Evolutionary conservation across 1,139 yeast genomes (phyloP).

Genomic region (Groenewaldozyma sp.): DNA sequence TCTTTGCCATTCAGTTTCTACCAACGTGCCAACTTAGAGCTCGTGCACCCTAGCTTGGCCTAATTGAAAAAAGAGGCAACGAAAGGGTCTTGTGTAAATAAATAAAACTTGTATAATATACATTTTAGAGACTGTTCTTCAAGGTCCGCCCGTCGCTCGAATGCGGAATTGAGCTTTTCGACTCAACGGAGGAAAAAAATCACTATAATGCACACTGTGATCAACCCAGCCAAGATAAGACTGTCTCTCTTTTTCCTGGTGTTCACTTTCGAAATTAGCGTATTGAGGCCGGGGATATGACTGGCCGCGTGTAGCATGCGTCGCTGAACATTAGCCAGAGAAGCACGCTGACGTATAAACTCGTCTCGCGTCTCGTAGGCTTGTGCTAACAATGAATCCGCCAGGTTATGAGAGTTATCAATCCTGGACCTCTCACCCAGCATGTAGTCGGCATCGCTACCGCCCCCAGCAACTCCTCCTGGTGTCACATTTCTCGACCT

Average conservation of each 20-base stretch:
- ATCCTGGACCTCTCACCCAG: slow-evolving; percentile 68
- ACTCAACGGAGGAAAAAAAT: slow-evolving; percentile 45
- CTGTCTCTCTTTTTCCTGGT: slow-evolving; percentile 86
- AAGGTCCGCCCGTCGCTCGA: no score
- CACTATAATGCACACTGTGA: slow-evolving; percentile 62
- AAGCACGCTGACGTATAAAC: slow-evolving; percentile 58
- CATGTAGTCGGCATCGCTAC: slow-evolving; percentile 54
- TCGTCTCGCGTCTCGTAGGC: slow-evolving; percentile 90
- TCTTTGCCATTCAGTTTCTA: slow-evolving; percentile 25
- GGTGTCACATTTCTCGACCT: slow-evolving; percentile 34
- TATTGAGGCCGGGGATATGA: slow-evolving; percentile 74
- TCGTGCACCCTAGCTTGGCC: slow-evolving; percentile 1
- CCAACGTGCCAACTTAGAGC: not conserved
- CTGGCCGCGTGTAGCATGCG: slow-evolving; percentile 53
- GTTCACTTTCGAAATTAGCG: slow-evolving; percentile 68
- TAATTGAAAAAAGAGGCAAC: no score
- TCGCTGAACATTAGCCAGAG: slow-evolving; percentile 55
- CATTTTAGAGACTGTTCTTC: no score
- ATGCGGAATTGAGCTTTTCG: no score
- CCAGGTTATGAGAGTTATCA: slow-evolving; percentile 62
- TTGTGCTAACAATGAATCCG: slow-evolving; percentile 70
- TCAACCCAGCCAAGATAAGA: slow-evolving; percentile 66
- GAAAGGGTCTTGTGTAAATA: no score
- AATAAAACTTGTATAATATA: no score
- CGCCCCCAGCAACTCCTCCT: slow-evolving; percentile 6